Evolutionary conservation across 2,329 filamentous ascomycete genomes (phyloP).

Genomic region (Paramyrothecium sp.): DNA sequence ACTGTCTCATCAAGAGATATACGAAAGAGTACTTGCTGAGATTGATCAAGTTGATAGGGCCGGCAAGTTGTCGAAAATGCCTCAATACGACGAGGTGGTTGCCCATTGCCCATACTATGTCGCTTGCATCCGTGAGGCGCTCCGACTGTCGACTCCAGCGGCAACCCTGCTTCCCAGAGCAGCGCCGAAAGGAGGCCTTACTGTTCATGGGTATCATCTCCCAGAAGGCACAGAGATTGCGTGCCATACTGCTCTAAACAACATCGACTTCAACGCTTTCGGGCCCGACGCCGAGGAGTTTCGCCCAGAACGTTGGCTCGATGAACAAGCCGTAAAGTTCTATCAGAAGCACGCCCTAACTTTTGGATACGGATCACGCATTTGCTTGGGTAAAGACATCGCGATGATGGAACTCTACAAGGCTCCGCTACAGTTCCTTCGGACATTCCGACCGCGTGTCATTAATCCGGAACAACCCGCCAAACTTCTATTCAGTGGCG

Average conservation of each 20-base stretch:
- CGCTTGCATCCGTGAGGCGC: constrained; percentile 48
- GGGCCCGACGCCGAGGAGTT: constrained; percentile 42
- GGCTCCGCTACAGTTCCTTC: constrained; percentile 38
- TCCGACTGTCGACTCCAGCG: constrained; percentile 49
- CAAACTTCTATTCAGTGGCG: neutral
- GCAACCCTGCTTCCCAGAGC: constrained; percentile 50
- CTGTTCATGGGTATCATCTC: constrained; percentile 27
- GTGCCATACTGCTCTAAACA: constrained; percentile 44
- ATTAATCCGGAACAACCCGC: neutral
- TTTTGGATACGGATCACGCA: constrained; percentile 48
- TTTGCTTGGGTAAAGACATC: constrained; percentile 48
- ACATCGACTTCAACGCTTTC: constrained; percentile 39
- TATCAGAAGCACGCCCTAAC: constrained; percentile 46
- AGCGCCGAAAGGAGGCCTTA: constrained; percentile 26
- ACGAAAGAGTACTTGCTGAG: constrained; percentile 44
- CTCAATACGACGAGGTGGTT: constrained; percentile 41
- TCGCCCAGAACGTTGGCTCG: constrained; percentile 48
- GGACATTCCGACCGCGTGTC: constrained; percentile 23
- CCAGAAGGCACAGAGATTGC: constrained; percentile 41
- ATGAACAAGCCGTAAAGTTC: constrained; percentile 34
- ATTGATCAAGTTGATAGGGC: constrained; percentile 36
- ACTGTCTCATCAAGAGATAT: constrained; percentile 33
- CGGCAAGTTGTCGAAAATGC: constrained; percentile 27
- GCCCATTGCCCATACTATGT: constrained; percentile 44
- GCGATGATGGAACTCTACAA: constrained; percentile 54